Evolutionary conservation across 2,329 filamentous ascomycete species (phyloP), one percentile per base, ranked within the genome.

Genomic region (Dichotomopilus funicola): DNA sequence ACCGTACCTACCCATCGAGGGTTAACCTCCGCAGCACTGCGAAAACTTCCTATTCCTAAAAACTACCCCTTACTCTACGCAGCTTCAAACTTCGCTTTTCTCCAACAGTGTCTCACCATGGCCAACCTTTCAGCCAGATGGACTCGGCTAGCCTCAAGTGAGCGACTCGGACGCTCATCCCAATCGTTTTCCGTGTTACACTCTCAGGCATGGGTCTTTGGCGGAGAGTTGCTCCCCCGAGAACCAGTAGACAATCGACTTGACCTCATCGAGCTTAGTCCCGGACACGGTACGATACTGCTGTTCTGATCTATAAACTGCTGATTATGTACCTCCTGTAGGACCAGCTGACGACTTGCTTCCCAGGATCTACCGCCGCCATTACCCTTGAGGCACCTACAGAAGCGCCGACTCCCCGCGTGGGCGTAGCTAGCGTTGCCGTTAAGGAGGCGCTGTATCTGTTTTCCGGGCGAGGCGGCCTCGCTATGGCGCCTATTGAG

Each of bases 401-500:
- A 0, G 40, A 56, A 8, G 62, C 74, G 0, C 82, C 82, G 0
- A 69, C 71, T 0, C 75, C 82, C 0, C 76, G 83, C 0, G 81
- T 87, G 1, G 83, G 83, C 19, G 71, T 75, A 5, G 73, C 81
- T 0, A 73, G 75, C 5, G 68, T 77, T 0, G 66, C 70, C 0
- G 56, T 83, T 6, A 62, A 75, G 68, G 70, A 3, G 74, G 70
- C 0, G 3, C 70, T 86, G 27, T 86, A 82, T 62, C 50, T 86
- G 38, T 87, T 86, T 68, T 84, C 81, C 4, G 83, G 82, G 83
- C 1, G 47, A 3, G 47, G 36, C 10, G 83, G 83, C 6, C 61
- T 73, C 5, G 78, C 73, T 1, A 85, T 86, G 83, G 69, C 74
- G 0, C 78, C 82, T 0, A 68, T 87, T 11, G 78, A 84, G 38